These are phyloP conservation scores for Fallopia convolvulus DNA, from an alignment of 148 eudicot species.

Conservation along the genomic window DNA sequence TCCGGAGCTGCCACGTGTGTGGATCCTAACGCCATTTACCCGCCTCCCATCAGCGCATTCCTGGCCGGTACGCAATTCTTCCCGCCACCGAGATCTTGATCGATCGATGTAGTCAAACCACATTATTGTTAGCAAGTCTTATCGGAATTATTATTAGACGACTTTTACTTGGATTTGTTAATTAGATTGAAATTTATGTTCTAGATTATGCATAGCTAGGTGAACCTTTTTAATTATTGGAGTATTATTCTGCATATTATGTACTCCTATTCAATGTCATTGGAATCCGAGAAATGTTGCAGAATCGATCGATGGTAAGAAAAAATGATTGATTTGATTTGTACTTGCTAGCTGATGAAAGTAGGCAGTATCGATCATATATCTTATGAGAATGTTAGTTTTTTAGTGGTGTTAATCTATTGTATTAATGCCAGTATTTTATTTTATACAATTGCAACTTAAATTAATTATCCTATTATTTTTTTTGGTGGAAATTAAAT, in stretches of 20 bases:
- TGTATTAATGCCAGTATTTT: neutral
- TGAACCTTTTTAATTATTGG: neutral
- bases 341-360: neutral
- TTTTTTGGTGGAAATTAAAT: too few relatives aligned
- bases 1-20: conserved; percentile 17
- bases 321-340: neutral
- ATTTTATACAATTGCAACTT: neutral
- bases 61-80: conserved; percentile 93
- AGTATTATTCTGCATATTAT: neutral
- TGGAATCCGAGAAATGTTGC: conserved; percentile 7
- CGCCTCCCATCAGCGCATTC: conserved; percentile 63
- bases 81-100: conserved; percentile 74
- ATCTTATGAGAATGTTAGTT: neutral
- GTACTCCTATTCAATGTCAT: conserved; percentile 10
- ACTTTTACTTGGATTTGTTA: neutral
- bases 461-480: neutral
- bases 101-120: neutral
- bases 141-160: neutral
- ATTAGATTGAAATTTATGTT: neutral
- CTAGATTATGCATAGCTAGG: neutral
- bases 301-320: neutral
- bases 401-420: neutral
- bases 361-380: neutral
- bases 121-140: neutral
- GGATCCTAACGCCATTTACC: conserved; percentile 41